phyloP scores from a whole-genome alignment of 106 monocot species.

The Amphibolis antarctica region DNA sequence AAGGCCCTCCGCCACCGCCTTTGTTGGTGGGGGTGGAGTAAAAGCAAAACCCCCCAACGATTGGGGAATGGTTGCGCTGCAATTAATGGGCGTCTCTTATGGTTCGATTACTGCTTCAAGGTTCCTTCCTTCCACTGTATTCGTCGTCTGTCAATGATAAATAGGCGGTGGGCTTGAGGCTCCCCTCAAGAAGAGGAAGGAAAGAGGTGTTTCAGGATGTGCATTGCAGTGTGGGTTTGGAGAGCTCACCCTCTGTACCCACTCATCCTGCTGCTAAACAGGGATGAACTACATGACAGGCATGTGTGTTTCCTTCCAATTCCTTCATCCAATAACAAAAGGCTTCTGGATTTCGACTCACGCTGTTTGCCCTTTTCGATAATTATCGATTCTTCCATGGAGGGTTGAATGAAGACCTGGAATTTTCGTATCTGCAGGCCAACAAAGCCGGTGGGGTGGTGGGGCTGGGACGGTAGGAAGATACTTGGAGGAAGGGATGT shows the following conservation, averaged over 20 bases:
- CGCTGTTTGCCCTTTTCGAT: not conserved
- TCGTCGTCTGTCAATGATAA: not conserved
- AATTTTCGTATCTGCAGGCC: slow-evolving; percentile 33
- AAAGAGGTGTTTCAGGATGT: not conserved
- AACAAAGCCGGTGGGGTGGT: slow-evolving; percentile 66
- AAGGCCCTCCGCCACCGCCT: too few relatives aligned
- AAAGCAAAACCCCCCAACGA: too few relatives aligned
- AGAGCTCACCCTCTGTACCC: slow-evolving; percentile 59
- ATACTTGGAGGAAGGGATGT: slow-evolving; percentile 79
- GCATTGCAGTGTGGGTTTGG: slow-evolving; percentile 67
- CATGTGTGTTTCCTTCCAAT: not conserved
- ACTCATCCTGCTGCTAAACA: slow-evolving; percentile 52
- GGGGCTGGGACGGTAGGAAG: slow-evolving; percentile 46
- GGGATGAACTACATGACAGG: slow-evolving; percentile 82
- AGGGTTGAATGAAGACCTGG: too few relatives aligned
- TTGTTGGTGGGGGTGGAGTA: too few relatives aligned
- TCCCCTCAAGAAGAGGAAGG: not conserved
- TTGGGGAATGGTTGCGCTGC: too few relatives aligned
- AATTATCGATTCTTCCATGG: not conserved
- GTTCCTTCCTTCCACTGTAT: not conserved
- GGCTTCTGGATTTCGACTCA: not conserved
- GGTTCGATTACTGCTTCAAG: too few relatives aligned
- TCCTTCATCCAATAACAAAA: not conserved
- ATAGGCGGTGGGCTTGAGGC: not conserved
- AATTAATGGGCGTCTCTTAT: too few relatives aligned